Conservation (phyloP, 2,329 filamentous ascomycete species). For the Tolypocladium album region DNA sequence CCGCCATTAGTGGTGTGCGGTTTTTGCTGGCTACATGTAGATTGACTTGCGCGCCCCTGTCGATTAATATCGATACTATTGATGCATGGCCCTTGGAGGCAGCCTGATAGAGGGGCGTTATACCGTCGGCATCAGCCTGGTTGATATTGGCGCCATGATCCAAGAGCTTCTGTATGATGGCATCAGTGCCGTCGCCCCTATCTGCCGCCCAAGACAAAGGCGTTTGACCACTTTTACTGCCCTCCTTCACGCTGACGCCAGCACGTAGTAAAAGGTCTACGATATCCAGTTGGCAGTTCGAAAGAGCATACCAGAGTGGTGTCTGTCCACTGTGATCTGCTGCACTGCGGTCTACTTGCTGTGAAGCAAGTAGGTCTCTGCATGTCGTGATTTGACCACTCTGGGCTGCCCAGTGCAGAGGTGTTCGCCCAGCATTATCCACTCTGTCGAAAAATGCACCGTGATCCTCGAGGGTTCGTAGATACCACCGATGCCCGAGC, state of each 20-base stretch:
- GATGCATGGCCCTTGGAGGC: not conserved
- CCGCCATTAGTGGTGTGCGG: no score
- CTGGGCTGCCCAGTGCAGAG: slow-evolving; percentile 2
- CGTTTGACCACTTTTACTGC: not conserved
- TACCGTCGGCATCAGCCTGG: not conserved
- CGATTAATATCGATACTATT: not conserved
- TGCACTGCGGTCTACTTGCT: not conserved
- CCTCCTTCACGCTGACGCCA: slow-evolving; percentile 3
- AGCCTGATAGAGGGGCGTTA: not conserved
- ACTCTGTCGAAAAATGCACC: slow-evolving; percentile 3
- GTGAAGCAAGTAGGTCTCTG: not conserved
- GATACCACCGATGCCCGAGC: slow-evolving; percentile 1
- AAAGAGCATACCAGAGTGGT: not conserved
- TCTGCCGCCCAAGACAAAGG: slow-evolving; percentile 1
- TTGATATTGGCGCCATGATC: slow-evolving; percentile 1
- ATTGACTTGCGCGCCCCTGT: not conserved
- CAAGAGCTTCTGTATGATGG: slow-evolving; percentile 3
- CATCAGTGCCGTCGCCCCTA: slow-evolving; percentile 5
- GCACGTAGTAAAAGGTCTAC: slow-evolving; percentile 3
- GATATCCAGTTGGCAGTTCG: slow-evolving; percentile 3
- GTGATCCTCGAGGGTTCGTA: not conserved
- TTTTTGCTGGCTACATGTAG: no score
- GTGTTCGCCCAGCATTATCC: slow-evolving; percentile 1
- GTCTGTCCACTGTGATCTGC: not conserved
- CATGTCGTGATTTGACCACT: not conserved